phyloP scores from a whole-genome alignment of 306 rosid species.

The Cicer pinnatifidum region DNA sequence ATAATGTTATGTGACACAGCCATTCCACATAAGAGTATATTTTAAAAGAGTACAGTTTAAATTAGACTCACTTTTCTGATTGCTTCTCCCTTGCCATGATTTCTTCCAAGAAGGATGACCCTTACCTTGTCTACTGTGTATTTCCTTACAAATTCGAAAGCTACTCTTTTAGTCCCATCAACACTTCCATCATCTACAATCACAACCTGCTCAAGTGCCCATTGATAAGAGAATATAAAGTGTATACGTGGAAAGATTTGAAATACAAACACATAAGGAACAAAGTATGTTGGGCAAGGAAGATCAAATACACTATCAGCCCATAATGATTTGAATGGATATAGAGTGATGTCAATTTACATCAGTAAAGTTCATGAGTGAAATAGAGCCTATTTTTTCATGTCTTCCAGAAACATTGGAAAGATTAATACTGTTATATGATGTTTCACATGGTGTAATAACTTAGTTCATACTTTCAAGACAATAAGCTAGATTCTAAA shows the following conservation, averaged over 20 bases:
- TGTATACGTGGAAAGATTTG: not conserved
- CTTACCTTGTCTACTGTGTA: conserved; percentile 79
- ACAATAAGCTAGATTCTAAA: conserved; percentile 39
- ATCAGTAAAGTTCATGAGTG: conserved; percentile 26
- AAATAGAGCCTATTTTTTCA: conserved; percentile 22
- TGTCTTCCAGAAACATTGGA: not conserved
- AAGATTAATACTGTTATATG: conserved; percentile 1
- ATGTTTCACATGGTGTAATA: conserved; percentile 18
- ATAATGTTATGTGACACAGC: conserved; percentile 17
- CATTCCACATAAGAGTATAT: not conserved
- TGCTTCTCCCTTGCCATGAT: conserved; percentile 98
- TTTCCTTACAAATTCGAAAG: conserved; percentile 81
- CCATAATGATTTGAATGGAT: conserved; percentile 33
- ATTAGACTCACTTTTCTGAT: conserved; percentile 92
- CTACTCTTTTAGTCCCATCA: conserved; percentile 89
- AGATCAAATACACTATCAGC: conserved; percentile 20
- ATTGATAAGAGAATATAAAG: conserved; percentile 37
- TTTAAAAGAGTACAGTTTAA: conserved; percentile 40
- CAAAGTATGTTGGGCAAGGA: conserved; percentile 13
- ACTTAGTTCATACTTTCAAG: conserved; percentile 3
- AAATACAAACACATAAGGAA: conserved; percentile 18
- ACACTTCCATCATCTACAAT: conserved; percentile 92
- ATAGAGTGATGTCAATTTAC: conserved; percentile 5
- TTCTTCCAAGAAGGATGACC: conserved; percentile 87
- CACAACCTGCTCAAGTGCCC: conserved; percentile 64